Evolutionary conservation across 352 stramenopile species (phyloP), one percentile per base, ranked within the genome.

Genomic region (Globisporangium rhizosaccharum): DNA sequence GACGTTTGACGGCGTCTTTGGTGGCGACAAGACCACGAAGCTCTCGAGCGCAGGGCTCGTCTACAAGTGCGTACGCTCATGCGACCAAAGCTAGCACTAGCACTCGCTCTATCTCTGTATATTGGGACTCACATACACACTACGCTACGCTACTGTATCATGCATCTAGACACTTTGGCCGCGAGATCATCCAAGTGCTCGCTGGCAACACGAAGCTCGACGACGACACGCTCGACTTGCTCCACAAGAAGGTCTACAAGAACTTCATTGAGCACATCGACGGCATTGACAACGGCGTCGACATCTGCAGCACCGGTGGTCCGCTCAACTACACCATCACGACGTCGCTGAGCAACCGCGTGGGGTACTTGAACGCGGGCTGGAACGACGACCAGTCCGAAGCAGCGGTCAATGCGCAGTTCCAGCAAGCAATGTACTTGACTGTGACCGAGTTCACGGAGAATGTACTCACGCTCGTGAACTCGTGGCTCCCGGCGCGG

Each of bases 211-310:
- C 76, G 7, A 49, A 52, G 18, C 66, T 94, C 30, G 78, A 89
- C 63, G 78, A 88, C 25, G 76, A 71, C 10, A 91, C 79, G 52
- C 68, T 94, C 26, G 87, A 97, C 7, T 68, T 92, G 51, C 68
- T 97, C 56, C 88, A 96, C 71, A 76, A 82, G 46, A 96, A 97
- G 74, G 84, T 97, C 20, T 99, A 99, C 82, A 89, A 97, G 70
- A 92, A 82, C 54, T 98, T 99, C 51, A 88, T 99, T 33, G 96
- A 99, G 81, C 92, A 98, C 61, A 96, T 99, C 56, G 97, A 99
- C 75, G 97, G 93, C 41, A 99, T 99, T 63, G 97, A 99, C 82
- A 99, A 99, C 58, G 97, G 97, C 55, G 91, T 99, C 2, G 94
- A 99, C 63, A 68, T 90, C 46, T 70, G 68, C 37, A 73, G 51